phyloP scores from a whole-genome alignment of 1,284 basidiomycete genomes.

The Puccinia brachypodii region DNA sequence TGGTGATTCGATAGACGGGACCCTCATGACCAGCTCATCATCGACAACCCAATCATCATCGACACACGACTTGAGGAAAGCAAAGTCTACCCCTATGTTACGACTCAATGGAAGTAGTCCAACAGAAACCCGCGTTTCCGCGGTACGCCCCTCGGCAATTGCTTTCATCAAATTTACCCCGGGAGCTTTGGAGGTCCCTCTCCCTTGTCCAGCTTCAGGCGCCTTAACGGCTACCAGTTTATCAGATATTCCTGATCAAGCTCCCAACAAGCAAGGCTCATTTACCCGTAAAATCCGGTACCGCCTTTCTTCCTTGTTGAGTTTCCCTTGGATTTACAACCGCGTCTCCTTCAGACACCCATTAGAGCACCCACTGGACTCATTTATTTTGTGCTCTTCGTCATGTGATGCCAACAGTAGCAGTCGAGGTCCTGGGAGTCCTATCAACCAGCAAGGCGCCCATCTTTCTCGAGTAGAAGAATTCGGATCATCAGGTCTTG shows the following conservation, averaged over 20 bases:
- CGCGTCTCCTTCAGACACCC: background rate
- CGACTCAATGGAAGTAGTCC: background rate
- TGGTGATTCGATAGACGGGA: background rate
- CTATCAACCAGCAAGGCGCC: background rate
- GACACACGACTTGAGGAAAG: constrained; percentile 11
- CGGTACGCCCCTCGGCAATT: background rate
- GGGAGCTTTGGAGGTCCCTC: background rate
- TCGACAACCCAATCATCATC: background rate
- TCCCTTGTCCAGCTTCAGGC: background rate
- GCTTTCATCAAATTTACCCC: background rate
- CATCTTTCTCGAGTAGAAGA: background rate
- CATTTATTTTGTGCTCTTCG: background rate
- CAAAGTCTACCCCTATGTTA: constrained; percentile 13
- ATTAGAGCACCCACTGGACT: background rate
- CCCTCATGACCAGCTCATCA: background rate
- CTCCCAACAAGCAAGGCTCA: background rate
- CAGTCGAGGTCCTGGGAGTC: background rate
- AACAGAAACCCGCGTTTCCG: background rate
- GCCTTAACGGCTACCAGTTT: background rate
- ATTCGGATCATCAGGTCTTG: background rate
- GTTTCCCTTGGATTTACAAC: background rate
- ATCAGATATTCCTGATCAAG: background rate
- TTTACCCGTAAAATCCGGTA: constrained; percentile 10
- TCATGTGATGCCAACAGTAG: background rate
- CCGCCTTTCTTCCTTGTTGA: constrained; percentile 26